Percentiles rank a stretch among this genome's conserved stretches.
Evolutionary conservation across 176 grass and related monocot species (phyloP).

Genomic region (Oryza meyeriana): DNA sequence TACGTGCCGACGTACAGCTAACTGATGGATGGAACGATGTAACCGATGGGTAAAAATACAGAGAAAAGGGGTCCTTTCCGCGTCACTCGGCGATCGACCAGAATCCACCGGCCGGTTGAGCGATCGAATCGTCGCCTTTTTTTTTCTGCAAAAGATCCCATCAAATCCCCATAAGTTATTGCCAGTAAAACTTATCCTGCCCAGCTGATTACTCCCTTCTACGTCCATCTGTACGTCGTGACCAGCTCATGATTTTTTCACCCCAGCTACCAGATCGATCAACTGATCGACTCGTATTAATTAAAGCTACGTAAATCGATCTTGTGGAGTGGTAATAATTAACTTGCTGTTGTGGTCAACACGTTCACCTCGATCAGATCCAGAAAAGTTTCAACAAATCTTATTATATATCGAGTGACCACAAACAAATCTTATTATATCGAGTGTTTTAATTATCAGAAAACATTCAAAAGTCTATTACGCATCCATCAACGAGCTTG

Average conservation of each 20-base stretch:
- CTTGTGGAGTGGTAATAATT: background rate
- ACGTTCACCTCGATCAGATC: background rate
- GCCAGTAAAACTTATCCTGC: constrained; percentile 27
- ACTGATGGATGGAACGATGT: background rate
- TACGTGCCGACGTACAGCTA: constrained; percentile 24
- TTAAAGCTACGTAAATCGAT: background rate
- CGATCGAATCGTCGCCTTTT: constrained; percentile 28
- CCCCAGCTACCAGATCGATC: background rate
- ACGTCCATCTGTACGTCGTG: background rate
- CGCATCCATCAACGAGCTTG: no score
- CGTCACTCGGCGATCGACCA: background rate
- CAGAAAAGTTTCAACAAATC: no score
- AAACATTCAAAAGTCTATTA: no score
- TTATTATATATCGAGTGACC: no score
- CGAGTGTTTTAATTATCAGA: no score
- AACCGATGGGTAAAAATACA: constrained; percentile 15
- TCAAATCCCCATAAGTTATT: background rate
- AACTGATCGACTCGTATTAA: background rate
- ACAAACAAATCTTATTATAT: no score
- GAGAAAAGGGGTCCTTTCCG: background rate
- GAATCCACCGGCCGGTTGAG: constrained; percentile 6
- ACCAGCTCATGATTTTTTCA: background rate
- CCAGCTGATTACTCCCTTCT: background rate
- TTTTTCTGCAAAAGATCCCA: background rate
- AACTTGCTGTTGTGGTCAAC: background rate